Conservation (phyloP, 345 rosid species). For the Mallotus nudiflorus region DNA sequence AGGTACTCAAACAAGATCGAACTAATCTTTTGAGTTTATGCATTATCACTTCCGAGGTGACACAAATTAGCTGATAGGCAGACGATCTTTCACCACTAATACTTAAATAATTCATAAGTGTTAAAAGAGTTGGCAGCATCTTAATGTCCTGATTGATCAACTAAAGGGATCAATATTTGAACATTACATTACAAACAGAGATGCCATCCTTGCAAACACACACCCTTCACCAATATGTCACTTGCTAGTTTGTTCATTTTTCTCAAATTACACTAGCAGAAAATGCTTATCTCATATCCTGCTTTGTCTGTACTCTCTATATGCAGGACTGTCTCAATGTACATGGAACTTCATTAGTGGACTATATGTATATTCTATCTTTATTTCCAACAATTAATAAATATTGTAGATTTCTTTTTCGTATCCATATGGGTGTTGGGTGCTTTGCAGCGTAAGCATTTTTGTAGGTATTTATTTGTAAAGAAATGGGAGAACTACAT, state of each 20-base stretch:
- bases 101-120: background rate
- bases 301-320: too few relatives aligned
- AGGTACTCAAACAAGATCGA: too few relatives aligned
- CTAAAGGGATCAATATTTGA: background rate
- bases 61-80: background rate
- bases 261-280: background rate
- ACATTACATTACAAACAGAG: conserved; percentile 9
- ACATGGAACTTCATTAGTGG: background rate
- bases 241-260: background rate
- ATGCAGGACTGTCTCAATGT: background rate
- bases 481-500: background rate
- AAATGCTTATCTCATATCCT: too few relatives aligned
- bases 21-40: too few relatives aligned
- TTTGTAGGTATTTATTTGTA: background rate
- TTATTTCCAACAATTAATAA: background rate
- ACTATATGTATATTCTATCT: background rate
- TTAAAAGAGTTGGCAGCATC: background rate
- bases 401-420: background rate
- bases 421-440: background rate
- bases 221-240: background rate
- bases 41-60: too few relatives aligned
- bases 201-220: background rate
- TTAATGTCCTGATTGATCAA: background rate
- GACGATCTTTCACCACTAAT: background rate
- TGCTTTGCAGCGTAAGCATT: background rate